Evolutionary conservation across 768 basidiomycete species (phyloP).

Genomic region (Leccinellum rugosiceps): DNA sequence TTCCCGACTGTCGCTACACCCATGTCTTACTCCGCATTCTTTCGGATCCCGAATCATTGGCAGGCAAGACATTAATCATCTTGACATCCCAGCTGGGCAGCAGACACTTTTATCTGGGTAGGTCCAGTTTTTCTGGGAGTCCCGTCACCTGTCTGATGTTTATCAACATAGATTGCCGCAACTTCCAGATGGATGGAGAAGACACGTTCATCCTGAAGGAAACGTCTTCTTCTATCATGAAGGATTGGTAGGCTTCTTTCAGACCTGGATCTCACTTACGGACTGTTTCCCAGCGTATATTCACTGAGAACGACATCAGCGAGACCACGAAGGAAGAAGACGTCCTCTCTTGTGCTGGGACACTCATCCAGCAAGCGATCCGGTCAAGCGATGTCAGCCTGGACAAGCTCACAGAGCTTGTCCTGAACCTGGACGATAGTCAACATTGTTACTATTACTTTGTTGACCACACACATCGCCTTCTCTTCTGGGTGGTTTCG

Average conservation of each 20-base stretch:
- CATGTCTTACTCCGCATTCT: not conserved
- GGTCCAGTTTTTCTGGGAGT: not conserved
- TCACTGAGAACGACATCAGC: conserved; percentile 11
- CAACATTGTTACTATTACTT: conserved; percentile 14
- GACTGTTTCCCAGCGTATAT: conserved; percentile 10
- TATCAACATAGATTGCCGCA: not conserved
- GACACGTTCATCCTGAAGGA: conserved; percentile 16
- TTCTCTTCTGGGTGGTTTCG: conserved; percentile 16
- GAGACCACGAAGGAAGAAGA: not conserved
- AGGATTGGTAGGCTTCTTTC: conserved; percentile 5
- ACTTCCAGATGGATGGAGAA: conserved; percentile 4
- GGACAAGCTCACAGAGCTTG: conserved; percentile 10
- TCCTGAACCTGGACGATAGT: conserved; percentile 6
- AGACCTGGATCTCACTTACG: not conserved
- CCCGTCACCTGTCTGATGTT: not conserved
- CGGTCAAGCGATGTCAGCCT: not conserved
- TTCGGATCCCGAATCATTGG: not conserved
- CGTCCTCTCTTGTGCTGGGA: conserved; percentile 1
- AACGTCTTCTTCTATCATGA: conserved; percentile 11
- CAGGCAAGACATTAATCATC: not conserved
- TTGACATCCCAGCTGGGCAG: conserved; percentile 8
- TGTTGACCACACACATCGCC: conserved; percentile 14
- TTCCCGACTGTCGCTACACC: not conserved
- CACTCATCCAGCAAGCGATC: conserved; percentile 7
- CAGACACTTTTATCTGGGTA: conserved; percentile 6